Evolutionary conservation across 2,329 filamentous ascomycete genomes (phyloP).

Genomic region (Aspergillus sp.): DNA sequence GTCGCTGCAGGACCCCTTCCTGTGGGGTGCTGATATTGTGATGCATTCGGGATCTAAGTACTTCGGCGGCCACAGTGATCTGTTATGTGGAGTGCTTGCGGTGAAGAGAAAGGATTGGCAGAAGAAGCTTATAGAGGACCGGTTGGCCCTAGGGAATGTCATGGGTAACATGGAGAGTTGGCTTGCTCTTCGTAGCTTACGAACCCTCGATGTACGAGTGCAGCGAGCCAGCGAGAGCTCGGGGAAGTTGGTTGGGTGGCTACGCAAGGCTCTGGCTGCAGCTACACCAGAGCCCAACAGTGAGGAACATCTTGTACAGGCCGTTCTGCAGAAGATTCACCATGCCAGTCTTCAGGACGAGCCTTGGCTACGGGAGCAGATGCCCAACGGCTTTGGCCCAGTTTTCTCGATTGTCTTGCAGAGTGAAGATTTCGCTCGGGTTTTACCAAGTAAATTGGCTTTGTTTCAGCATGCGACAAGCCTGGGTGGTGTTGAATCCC

Average conservation of each 20-base stretch:
- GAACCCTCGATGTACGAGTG: conserved; percentile 83
- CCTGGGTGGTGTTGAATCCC: conserved; percentile 86
- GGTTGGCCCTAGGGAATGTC: conserved; percentile 75
- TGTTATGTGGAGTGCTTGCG: conserved; percentile 85
- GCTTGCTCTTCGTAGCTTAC: conserved; percentile 81
- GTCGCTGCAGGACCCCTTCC: conserved; percentile 81
- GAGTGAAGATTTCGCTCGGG: conserved; percentile 59
- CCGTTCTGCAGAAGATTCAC: conserved; percentile 61
- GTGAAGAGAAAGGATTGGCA: conserved; percentile 62
- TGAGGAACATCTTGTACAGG: conserved; percentile 48
- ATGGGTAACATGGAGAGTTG: conserved; percentile 91
- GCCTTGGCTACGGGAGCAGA: conserved; percentile 77
- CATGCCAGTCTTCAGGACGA: conserved; percentile 80
- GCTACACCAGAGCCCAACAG: conserved; percentile 38
- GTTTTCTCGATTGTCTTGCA: conserved; percentile 76
- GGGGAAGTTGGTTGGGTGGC: conserved; percentile 68
- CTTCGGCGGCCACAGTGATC: conserved; percentile 89
- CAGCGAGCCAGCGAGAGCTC: conserved; percentile 72
- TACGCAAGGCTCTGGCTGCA: conserved; percentile 53
- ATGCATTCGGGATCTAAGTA: conserved; percentile 97
- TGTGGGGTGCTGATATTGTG: conserved; percentile 76
- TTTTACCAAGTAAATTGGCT: conserved; percentile 71
- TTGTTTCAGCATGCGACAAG: conserved; percentile 95
- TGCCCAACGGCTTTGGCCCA: conserved; percentile 85
- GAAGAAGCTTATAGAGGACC: conserved; percentile 62